These are phyloP conservation scores for Elymus sibiricus DNA, from an alignment of 176 grass and related monocot genomes.

Conservation along the genomic window DNA sequence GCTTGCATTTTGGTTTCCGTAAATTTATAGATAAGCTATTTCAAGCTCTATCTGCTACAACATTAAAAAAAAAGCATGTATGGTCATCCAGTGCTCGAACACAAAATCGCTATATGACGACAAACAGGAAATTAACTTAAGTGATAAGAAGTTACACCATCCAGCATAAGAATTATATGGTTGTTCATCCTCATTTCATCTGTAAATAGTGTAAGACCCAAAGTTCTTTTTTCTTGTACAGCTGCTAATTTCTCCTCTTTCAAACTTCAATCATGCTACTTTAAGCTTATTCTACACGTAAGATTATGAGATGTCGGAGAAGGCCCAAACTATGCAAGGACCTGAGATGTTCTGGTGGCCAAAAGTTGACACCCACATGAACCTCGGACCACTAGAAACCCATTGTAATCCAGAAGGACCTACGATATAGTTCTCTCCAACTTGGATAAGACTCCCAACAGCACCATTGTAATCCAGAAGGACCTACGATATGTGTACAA, in stretches of 20 bases:
- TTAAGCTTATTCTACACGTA: background rate
- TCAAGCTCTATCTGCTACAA: background rate
- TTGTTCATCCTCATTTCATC: background rate
- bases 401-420: background rate
- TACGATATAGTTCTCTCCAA: conserved; percentile 6
- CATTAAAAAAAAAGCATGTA: background rate
- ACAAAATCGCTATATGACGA: background rate
- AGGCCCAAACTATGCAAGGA: background rate
- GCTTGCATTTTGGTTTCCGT: background rate
- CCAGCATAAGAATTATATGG: background rate
- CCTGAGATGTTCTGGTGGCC: background rate
- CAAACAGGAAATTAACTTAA: background rate
- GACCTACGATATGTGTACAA: background rate
- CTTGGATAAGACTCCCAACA: background rate
- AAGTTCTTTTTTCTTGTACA: background rate
- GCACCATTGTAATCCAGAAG: too few species aligned
- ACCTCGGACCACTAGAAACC: background rate
- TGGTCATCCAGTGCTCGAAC: background rate
- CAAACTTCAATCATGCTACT: background rate
- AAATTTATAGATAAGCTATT: background rate
- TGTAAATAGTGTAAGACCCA: background rate
- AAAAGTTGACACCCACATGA: background rate
- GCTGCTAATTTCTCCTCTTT: background rate
- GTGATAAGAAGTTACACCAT: background rate
- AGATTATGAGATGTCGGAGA: background rate